Evolutionary conservation across 176 grass and related monocot species (phyloP).

Genomic region (Thalia dealbata): DNA sequence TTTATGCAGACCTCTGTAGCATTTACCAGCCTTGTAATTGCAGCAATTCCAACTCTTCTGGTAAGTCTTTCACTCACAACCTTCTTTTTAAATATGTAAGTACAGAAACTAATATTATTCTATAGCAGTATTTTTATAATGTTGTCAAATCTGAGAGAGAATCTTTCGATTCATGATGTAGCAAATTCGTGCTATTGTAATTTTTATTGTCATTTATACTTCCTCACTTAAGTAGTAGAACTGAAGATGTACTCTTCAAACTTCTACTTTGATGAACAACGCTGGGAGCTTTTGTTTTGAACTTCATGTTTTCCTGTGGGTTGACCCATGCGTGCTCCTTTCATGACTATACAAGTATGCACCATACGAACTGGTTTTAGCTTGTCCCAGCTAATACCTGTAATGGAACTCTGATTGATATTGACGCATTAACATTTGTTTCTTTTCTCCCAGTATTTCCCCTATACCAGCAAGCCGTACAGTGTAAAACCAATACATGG

Average conservation of each 20-base stretch:
- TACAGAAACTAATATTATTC: too few species aligned
- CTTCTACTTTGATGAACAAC: neutral
- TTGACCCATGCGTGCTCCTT: neutral
- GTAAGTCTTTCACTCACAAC: constrained; percentile 25
- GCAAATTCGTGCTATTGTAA: too few species aligned
- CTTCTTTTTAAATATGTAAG: neutral
- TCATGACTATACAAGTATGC: neutral
- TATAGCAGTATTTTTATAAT: too few species aligned
- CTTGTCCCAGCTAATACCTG: neutral
- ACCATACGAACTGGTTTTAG: neutral
- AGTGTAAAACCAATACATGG: neutral
- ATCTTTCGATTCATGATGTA: too few species aligned
- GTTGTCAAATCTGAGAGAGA: too few species aligned
- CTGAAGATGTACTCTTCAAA: neutral
- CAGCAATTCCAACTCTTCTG: constrained; percentile 50
- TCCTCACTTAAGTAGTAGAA: neutral
- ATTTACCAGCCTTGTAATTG: constrained; percentile 47
- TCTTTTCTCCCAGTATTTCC: neutral
- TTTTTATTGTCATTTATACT: neutral
- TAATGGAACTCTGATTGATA: neutral
- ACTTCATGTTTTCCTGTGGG: neutral
- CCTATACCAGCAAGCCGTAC: neutral
- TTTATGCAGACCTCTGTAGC: constrained; percentile 50
- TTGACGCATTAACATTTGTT: neutral
- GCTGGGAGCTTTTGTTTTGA: neutral